Base-by-base conservation (phyloP, 495 filamentous ascomycete genomes). In the Terfezia claveryi region DNA sequence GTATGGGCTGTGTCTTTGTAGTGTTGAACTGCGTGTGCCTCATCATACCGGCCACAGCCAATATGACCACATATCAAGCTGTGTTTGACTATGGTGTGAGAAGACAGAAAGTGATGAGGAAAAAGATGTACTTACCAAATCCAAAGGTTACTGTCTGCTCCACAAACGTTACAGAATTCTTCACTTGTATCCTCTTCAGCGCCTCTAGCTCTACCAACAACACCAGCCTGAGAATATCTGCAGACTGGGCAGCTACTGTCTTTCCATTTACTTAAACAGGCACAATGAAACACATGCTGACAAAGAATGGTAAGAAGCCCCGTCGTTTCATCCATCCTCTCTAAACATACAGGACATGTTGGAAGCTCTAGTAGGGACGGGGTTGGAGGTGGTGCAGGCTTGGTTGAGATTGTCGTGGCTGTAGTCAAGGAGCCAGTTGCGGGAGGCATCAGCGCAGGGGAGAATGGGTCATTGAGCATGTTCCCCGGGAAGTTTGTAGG, bases 241-340 rank as follows among this genome's bases (percentile, higher is more conserved):
- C 91, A 98, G 12, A 98, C 86, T 0, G 91, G 91, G 63, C 91
- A 98, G 36, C 89, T 89, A 52, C 76, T 81, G 17, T 89, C 91
- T 63, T 82, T 83, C 91, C 91, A 98, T 63, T 93, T 96, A 61
- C 93, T 84, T 0, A 98, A 74, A 70, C 91, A 98, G 7, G 83
- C 86, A 67, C 91, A 98, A 69, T 98, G 91, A 66, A 98, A 98
- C 54, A 98, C 87, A 60, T 98, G 91, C 62, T 96, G 92, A 67
- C 91, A 98, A 58, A 89, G 80, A 38, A 96, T 96, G 1, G 91
- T 98, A 60, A 96, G 76, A 4, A 98, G 71, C 5, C 91, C 91
- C 0, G 86, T 87, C 7, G 88, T 94, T 61, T 98, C 88, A 60
- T 98, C 91, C 91, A 98, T 98, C 37, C 91, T 81, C 68, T 98